Evolutionary conservation across 1,284 basidiomycete species (phyloP).

Genomic region (Agaricales sp.): DNA sequence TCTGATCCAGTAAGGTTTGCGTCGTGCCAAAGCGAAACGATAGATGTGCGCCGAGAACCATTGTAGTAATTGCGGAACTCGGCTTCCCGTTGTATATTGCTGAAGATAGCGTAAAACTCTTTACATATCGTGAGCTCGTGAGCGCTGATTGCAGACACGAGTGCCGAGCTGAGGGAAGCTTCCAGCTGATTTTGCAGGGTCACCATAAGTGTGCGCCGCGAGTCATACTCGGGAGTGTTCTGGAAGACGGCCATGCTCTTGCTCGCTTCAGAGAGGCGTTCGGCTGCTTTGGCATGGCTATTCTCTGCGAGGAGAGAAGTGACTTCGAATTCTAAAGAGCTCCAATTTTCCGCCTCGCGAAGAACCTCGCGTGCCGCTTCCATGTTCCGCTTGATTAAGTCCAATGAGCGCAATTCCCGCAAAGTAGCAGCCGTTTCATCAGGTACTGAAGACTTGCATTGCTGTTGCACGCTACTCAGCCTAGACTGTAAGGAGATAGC

Average conservation of each 20-base stretch:
- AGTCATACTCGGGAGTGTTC: conserved; percentile 83
- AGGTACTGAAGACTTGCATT: conserved; percentile 37
- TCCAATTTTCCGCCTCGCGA: conserved; percentile 90
- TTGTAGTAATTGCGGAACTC: conserved; percentile 94
- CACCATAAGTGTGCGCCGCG: conserved; percentile 72
- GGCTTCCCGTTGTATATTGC: conserved; percentile 78
- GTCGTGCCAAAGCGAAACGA: conserved; percentile 64
- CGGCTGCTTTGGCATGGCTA: conserved; percentile 78
- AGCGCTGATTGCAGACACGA: conserved; percentile 73
- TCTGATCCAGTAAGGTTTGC: conserved; percentile 42
- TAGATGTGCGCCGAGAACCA: conserved; percentile 56
- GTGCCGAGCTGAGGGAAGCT: conserved; percentile 75
- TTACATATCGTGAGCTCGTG: conserved; percentile 67
- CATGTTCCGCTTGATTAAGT: conserved; percentile 79
- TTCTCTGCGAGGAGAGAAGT: conserved; percentile 70
- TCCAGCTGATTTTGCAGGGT: conserved; percentile 91
- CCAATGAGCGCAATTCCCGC: conserved; percentile 67
- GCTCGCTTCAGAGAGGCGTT: conserved; percentile 77
- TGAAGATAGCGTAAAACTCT: conserved; percentile 78
- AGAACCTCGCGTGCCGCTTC: conserved; percentile 78
- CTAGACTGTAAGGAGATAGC: conserved; percentile 65
- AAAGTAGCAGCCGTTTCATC: conserved; percentile 52
- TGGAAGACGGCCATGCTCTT: conserved; percentile 85
- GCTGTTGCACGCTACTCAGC: conserved; percentile 46
- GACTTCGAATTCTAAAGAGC: conserved; percentile 85